A percentile compares a stretch with the other conserved stretches of the same genome.
These are phyloP conservation scores for Chaetomium sp. DNA, from an alignment of 2,329 filamentous ascomycete species.

Conservation along the genomic window DNA sequence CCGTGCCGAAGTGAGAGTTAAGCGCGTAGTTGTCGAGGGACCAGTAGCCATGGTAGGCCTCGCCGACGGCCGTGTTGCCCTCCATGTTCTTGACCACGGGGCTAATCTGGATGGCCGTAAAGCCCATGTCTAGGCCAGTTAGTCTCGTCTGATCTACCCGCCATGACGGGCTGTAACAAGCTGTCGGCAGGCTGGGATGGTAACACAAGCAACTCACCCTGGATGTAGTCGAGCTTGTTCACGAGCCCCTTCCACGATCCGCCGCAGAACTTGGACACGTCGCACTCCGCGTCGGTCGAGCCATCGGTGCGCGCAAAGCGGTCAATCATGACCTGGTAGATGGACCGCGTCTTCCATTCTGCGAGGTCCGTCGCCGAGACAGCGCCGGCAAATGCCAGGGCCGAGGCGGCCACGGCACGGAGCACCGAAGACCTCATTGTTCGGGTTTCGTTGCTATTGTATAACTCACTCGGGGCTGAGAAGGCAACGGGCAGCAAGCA, in stretches of 20 bases:
- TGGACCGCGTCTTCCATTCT: slow-evolving; percentile 47
- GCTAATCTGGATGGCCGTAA: slow-evolving; percentile 53
- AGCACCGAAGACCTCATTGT: slow-evolving; percentile 20
- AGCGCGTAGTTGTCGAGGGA: slow-evolving; percentile 43
- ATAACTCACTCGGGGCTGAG: too few species aligned
- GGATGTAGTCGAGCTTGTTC: slow-evolving; percentile 56
- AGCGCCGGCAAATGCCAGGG: slow-evolving; percentile 23
- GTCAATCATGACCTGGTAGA: slow-evolving; percentile 51
- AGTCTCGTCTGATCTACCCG: neutral
- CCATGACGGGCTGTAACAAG: neutral
- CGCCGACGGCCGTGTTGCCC: slow-evolving; percentile 27
- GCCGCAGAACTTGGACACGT: slow-evolving; percentile 49
- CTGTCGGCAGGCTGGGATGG: neutral
- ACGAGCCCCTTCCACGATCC: slow-evolving; percentile 54
- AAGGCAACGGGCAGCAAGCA: too few species aligned
- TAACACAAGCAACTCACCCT: slow-evolving; percentile 28
- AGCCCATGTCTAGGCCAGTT: slow-evolving; percentile 42
- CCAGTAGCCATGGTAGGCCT: slow-evolving; percentile 51
- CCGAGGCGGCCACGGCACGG: slow-evolving; percentile 18
- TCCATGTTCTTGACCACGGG: slow-evolving; percentile 43
- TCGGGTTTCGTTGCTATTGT: neutral
- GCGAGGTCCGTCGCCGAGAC: slow-evolving; percentile 39
- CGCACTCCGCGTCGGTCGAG: slow-evolving; percentile 38
- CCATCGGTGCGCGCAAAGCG: slow-evolving; percentile 45
- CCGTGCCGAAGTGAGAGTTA: slow-evolving; percentile 53